Evolutionary conservation across 164 flowering plant species (phyloP).

Genomic region (Kalanchoe fedtschenkoi): DNA sequence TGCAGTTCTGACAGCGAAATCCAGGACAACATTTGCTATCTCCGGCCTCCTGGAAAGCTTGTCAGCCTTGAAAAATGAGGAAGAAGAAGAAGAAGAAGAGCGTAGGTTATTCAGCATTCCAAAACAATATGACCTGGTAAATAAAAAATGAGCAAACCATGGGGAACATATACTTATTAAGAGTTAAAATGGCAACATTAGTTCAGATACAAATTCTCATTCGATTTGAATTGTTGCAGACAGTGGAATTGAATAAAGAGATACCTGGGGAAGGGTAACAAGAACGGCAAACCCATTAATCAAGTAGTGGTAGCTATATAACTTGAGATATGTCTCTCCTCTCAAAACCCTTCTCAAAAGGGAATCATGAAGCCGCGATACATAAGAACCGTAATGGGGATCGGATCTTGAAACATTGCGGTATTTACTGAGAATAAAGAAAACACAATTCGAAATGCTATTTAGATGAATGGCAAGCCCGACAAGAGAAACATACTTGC

Average conservation of each 20-base stretch:
- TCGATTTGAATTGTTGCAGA: too few species aligned
- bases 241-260: too few species aligned
- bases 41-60: constrained; percentile 70
- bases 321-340: constrained; percentile 83
- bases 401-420: constrained; percentile 52
- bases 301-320: constrained; percentile 90
- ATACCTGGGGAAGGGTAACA: constrained; percentile 81
- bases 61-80: constrained; percentile 47
- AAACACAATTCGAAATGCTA: not conserved
- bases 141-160: not conserved
- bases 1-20: constrained; percentile 83
- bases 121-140: not conserved
- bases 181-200: not conserved
- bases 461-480: not conserved
- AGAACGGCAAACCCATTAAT: constrained; percentile 93
- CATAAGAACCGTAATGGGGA: constrained; percentile 28
- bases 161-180: not conserved
- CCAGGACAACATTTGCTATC: constrained; percentile 84
- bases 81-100: constrained; percentile 2
- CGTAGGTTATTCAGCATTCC: not conserved
- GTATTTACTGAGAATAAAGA: constrained; percentile 6
- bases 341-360: constrained; percentile 53
- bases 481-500: not conserved
- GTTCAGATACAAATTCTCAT: not conserved
- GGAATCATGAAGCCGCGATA: constrained; percentile 65